A percentile compares a stretch with the other conserved stretches of the same genome.
Evolutionary conservation across 495 filamentous ascomycete genomes (phyloP).

Genomic region (Talaromyces borbonicus): DNA sequence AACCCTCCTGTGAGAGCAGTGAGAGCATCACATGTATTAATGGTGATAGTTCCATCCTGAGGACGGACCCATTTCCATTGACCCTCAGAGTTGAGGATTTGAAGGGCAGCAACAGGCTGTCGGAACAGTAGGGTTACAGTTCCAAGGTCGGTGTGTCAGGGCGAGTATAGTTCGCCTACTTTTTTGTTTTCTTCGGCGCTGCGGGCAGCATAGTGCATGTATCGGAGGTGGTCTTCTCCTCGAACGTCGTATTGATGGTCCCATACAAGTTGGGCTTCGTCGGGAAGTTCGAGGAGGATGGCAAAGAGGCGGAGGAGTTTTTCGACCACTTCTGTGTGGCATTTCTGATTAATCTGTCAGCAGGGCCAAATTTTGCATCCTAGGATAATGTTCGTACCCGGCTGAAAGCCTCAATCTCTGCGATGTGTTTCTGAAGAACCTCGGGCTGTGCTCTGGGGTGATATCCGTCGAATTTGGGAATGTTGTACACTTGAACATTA

Average conservation of each 20-base stretch:
- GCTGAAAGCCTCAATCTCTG: slow-evolving; percentile 33
- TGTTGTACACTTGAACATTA: slow-evolving; percentile 39
- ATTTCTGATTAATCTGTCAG: slow-evolving; percentile 23
- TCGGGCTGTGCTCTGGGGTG: slow-evolving; percentile 30
- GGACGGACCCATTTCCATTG: slow-evolving; percentile 34
- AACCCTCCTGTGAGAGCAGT: slow-evolving; percentile 37
- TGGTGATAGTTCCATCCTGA: slow-evolving; percentile 40
- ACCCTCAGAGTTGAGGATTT: slow-evolving; percentile 24
- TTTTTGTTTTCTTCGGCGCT: slow-evolving; percentile 35
- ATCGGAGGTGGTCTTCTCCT: slow-evolving; percentile 40
- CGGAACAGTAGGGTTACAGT: slow-evolving; percentile 45
- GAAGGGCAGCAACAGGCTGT: slow-evolving; percentile 46
- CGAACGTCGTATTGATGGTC: slow-evolving; percentile 39
- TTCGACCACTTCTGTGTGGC: slow-evolving; percentile 25
- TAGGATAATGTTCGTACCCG: slow-evolving; percentile 15
- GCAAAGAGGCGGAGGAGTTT: slow-evolving; percentile 41
- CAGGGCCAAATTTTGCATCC: background rate
- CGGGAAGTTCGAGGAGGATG: slow-evolving; percentile 41
- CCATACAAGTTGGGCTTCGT: slow-evolving; percentile 35
- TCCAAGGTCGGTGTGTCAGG: slow-evolving; percentile 45
- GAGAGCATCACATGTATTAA: slow-evolving; percentile 42
- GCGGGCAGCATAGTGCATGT: slow-evolving; percentile 44
- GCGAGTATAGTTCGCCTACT: slow-evolving; percentile 28
- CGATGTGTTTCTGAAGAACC: slow-evolving; percentile 20
- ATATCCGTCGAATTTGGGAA: slow-evolving; percentile 38